phyloP scores from a whole-genome alignment of 2,329 filamentous ascomycete species.

The Aspergillus versicolor region DNA sequence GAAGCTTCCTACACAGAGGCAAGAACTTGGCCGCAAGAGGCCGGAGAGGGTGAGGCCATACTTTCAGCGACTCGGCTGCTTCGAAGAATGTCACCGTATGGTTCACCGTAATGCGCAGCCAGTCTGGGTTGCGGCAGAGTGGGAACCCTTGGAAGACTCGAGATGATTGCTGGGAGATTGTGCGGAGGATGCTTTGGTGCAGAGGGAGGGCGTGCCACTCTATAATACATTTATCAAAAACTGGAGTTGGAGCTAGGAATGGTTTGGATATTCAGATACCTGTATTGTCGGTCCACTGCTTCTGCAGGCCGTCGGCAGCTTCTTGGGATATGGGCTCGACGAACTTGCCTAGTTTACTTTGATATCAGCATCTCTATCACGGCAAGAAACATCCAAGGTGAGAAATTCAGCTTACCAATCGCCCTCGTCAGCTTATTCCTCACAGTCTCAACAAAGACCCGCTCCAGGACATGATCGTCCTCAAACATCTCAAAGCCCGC shows the following conservation, averaged over 20 bases:
- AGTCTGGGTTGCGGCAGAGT: slow-evolving; percentile 18
- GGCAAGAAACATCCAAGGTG: no score
- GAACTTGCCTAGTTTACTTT: no score
- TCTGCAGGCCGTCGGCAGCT: background rate
- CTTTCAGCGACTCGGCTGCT: slow-evolving; percentile 17
- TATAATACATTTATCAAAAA: background rate
- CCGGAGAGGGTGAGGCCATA: slow-evolving; percentile 1
- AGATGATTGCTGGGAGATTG: slow-evolving; percentile 8
- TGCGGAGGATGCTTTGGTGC: slow-evolving; percentile 3
- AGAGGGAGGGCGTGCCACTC: slow-evolving; percentile 15
- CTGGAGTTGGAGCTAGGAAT: no score
- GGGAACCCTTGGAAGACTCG: slow-evolving; percentile 10
- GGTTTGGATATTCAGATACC: background rate
- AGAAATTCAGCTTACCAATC: no score
- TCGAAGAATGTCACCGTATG: slow-evolving; percentile 17
- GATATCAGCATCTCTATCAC: no score
- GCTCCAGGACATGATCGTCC: background rate
- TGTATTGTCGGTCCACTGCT: slow-evolving; percentile 10
- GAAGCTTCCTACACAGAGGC: background rate
- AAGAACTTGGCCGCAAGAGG: slow-evolving; percentile 4
- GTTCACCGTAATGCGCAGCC: slow-evolving; percentile 16
- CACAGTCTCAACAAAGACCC: no score
- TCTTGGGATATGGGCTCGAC: slow-evolving; percentile 8
- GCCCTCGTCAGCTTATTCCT: no score
- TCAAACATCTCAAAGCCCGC: slow-evolving; percentile 5